phyloP scores from a whole-genome alignment of 2,329 filamentous ascomycete genomes.

The Penicillium glabrum region DNA sequence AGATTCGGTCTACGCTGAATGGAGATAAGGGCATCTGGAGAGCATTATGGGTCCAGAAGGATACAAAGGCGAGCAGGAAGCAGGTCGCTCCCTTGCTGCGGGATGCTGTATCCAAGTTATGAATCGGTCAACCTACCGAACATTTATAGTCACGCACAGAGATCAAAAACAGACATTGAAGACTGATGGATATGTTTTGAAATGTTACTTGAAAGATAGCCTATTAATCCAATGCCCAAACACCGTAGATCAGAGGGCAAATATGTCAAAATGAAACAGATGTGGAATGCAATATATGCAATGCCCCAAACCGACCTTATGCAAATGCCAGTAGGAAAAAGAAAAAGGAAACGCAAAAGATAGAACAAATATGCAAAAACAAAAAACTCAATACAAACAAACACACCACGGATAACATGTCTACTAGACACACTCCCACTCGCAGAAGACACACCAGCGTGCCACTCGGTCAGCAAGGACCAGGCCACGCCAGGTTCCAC shows the following conservation, averaged over 20 bases:
- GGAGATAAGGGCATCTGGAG: conserved; percentile 37
- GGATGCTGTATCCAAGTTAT: conserved; percentile 39
- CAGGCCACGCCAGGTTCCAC: conserved; percentile 62
- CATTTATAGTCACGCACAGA: neutral
- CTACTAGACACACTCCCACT: conserved; percentile 61
- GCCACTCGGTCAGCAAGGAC: conserved; percentile 65
- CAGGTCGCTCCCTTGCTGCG: conserved; percentile 62
- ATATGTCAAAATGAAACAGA: conserved; percentile 1
- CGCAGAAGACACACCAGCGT: conserved; percentile 68
- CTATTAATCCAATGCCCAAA: conserved; percentile 9
- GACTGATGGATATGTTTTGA: neutral
- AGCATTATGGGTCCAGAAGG: conserved; percentile 57
- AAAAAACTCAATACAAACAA: neutral
- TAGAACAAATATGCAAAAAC: conserved; percentile 1
- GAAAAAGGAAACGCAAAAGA: conserved; percentile 5
- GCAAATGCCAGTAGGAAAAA: conserved; percentile 25
- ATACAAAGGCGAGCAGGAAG: conserved; percentile 61
- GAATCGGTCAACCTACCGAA: neutral
- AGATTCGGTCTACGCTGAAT: conserved; percentile 15
- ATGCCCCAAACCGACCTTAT: conserved; percentile 24
- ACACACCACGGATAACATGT: neutral
- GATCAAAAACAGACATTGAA: neutral
- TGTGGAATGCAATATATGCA: conserved; percentile 15
- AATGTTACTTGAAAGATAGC: neutral
- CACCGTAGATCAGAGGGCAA: conserved; percentile 4